A percentile compares a stretch with the other conserved stretches of the same genome.
Conservation (phyloP, 257 asterid species). For the Solanum tacnaense region DNA sequence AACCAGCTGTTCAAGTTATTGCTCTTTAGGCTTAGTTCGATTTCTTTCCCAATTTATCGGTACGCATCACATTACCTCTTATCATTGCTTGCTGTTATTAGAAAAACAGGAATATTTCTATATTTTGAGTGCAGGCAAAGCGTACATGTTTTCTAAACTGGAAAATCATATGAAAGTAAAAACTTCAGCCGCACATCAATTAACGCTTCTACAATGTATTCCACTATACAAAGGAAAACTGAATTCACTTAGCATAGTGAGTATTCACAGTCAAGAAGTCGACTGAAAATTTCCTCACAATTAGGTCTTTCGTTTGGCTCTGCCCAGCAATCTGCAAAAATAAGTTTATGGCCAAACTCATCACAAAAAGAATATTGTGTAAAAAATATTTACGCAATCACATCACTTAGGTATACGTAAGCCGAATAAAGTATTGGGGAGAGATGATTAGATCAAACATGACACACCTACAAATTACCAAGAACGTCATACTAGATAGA, state of each 20-base stretch:
- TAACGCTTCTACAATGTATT: conserved; percentile 34
- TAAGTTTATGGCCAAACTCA: neutral
- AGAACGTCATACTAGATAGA: neutral
- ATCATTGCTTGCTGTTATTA: neutral
- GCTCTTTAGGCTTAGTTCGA: too few relatives aligned
- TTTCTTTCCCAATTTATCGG: too few relatives aligned
- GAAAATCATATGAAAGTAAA: conserved; percentile 18
- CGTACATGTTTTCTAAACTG: neutral
- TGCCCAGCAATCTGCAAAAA: conserved; percentile 70
- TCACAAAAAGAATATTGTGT: neutral
- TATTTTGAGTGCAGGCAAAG: neutral
- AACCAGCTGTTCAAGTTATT: too few relatives aligned
- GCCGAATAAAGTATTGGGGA: neutral
- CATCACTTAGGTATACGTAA: neutral
- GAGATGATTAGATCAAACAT: neutral
- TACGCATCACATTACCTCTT: neutral
- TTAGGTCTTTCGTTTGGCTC: conserved; percentile 70
- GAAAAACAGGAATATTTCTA: neutral
- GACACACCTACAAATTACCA: neutral
- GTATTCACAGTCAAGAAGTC: conserved; percentile 69
- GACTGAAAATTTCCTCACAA: conserved; percentile 65
- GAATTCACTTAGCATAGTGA: conserved; percentile 42
- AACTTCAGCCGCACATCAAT: conserved; percentile 28
- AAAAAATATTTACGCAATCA: neutral
- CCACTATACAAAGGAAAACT: conserved; percentile 10